Evolutionary conservation across 1,284 basidiomycete genomes (phyloP).

Genomic region (Violaceomyces palustris): DNA sequence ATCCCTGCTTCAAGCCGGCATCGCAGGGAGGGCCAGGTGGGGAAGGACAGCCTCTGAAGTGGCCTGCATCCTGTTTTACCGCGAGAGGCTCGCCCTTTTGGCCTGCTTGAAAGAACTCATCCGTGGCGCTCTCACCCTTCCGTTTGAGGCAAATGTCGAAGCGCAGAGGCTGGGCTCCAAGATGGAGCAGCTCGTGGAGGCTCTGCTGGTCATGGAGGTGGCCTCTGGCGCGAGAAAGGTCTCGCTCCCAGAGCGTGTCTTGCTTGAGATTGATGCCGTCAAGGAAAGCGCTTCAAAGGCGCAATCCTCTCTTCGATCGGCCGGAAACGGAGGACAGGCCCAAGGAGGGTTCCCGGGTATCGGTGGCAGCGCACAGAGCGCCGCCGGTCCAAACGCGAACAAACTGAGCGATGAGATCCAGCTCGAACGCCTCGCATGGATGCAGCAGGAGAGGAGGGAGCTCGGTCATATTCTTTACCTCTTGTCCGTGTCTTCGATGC

Average conservation of each 20-base stretch:
- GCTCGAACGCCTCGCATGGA: constrained; percentile 39
- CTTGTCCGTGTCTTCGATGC: constrained; percentile 37
- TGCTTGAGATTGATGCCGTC: constrained; percentile 30
- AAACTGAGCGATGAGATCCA: constrained; percentile 44
- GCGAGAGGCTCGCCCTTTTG: constrained; percentile 44
- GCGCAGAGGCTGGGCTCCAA: constrained; percentile 35
- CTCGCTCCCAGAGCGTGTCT: constrained; percentile 21
- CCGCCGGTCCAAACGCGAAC: constrained; percentile 4
- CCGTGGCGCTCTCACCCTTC: constrained; percentile 40
- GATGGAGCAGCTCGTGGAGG: constrained; percentile 42
- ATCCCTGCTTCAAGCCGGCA: constrained; percentile 46
- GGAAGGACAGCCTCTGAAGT: constrained; percentile 42
- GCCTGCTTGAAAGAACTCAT: constrained; percentile 44
- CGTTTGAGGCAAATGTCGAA: constrained; percentile 30
- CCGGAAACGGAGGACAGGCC: constrained; percentile 15
- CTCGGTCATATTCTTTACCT: constrained; percentile 46
- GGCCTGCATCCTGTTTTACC: constrained; percentile 45
- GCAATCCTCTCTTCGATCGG: constrained; percentile 28
- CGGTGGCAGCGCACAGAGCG: constrained; percentile 12
- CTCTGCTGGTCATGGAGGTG: constrained; percentile 25
- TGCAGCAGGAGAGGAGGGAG: constrained; percentile 42
- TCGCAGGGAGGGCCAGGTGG: constrained; percentile 41
- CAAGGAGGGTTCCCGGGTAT: constrained; percentile 22
- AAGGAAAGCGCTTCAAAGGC: constrained; percentile 18
- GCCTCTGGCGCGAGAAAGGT: constrained; percentile 9